Conservation (phyloP, 768 basidiomycete genomes). For the Lactarius indigo region DNA sequence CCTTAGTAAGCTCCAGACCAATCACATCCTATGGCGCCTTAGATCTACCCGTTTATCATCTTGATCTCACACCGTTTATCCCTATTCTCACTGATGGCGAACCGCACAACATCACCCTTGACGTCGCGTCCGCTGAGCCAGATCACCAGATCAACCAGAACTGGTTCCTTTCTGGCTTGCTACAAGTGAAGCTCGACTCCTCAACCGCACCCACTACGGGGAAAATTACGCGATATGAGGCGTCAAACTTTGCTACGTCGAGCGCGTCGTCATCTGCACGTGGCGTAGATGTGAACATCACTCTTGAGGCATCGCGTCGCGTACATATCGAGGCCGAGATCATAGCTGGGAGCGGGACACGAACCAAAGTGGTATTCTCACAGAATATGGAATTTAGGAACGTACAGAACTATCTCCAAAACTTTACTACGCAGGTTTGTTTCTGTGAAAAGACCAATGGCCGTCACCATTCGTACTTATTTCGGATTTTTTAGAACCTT, state of each 20-base stretch:
- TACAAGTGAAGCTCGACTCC: conserved; percentile 67
- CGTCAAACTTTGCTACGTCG: conserved; percentile 52
- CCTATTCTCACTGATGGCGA: conserved; percentile 20
- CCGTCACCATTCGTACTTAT: not conserved
- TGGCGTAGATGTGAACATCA: conserved; percentile 36
- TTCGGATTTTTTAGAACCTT: conserved; percentile 38
- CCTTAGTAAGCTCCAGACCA: conserved; percentile 41
- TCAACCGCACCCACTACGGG: conserved; percentile 66
- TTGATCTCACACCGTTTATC: not conserved
- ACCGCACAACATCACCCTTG: conserved; percentile 68
- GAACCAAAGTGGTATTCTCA: conserved; percentile 53
- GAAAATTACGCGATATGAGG: conserved; percentile 56
- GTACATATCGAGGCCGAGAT: conserved; percentile 62
- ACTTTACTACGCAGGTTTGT: conserved; percentile 41
- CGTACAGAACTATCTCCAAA: conserved; percentile 53
- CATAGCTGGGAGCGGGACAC: conserved; percentile 55
- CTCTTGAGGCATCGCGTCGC: conserved; percentile 49
- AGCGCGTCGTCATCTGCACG: conserved; percentile 43
- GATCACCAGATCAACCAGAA: conserved; percentile 66
- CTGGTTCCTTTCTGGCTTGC: conserved; percentile 70
- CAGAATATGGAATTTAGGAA: conserved; percentile 62
- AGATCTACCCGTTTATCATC: not conserved
- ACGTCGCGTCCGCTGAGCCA: conserved; percentile 66
- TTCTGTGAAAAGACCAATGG: not conserved
- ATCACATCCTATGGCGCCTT: conserved; percentile 38